Evolutionary conservation across 768 basidiomycete species (phyloP), one percentile per base, ranked within the genome.

Genomic region (Pisolithus sp.): DNA sequence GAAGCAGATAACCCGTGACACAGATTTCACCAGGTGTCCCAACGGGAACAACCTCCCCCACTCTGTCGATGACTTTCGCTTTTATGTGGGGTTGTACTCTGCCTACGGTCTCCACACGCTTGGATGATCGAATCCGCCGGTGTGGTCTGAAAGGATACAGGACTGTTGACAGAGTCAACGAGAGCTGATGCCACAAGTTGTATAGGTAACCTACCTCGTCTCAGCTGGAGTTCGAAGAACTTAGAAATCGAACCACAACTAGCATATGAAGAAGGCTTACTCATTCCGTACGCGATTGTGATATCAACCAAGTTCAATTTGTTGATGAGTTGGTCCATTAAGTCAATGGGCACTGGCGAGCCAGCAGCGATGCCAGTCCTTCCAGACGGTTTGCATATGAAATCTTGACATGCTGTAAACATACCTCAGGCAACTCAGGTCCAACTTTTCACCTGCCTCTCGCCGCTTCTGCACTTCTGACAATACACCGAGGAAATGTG

Each of bases 351-450:
- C 31, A 91, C 71, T 0, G 88, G 77, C 0, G 88, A 84, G 2
- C 89, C 89, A 9, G 87, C 86, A 28, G 88, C 88, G 51, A 90
- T 88, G 1, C 89, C 89, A 17, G 89, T 90, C 61, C 89, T 89
- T 31, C 5, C 15, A 38, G 31, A 39, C 2, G 9, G 8, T 21
- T 30, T 12, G 20, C 26, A 31, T 50, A 17, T 20, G 41, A 43
- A 26, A 20, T 0, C 15, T 44, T 18, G 20, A 18, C n/a, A 26
- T 13, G 56, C 21, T 15, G 50, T 28, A 31, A 15, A 57, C 70
- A 24, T 55, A 86, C 88, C 88, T 73, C 15, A 90, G 68, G 6
- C 61, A 67, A 38, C 71, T 67, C 5, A 80, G 70, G 57, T 86
- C 77, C 4, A 81, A 55, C 5, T 54, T 57, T 49, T 77, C 71